Conservation (phyloP, 495 filamentous ascomycete species). For the Extremus antarcticus region DNA sequence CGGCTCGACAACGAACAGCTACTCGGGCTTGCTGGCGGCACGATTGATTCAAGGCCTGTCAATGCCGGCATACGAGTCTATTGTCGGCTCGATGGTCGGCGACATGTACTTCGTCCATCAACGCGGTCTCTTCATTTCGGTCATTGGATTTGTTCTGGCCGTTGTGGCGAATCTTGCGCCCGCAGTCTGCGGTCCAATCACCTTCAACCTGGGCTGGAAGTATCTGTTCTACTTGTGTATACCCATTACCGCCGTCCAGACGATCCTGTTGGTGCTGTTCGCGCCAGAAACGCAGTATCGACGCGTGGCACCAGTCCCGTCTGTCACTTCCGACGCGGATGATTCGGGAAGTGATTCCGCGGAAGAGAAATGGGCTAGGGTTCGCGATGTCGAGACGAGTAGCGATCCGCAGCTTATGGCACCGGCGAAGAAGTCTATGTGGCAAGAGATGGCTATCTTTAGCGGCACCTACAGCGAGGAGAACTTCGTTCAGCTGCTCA, state of each 20-base stretch:
- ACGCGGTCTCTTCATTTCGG: slow-evolving; percentile 19
- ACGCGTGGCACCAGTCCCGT: neutral
- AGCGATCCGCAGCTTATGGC: too few species aligned
- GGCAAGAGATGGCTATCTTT: neutral
- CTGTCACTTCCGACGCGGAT: neutral
- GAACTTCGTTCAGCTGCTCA: neutral
- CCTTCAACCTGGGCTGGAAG: slow-evolving; percentile 19
- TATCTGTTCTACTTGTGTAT: slow-evolving; percentile 25
- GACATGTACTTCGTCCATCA: slow-evolving; percentile 24
- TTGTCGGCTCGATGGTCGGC: slow-evolving; percentile 18
- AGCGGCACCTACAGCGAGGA: neutral
- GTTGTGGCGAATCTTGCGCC: slow-evolving; percentile 1
- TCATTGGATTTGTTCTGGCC: neutral
- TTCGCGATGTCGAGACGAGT: too few species aligned
- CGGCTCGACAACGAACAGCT: neutral
- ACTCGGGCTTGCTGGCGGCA: neutral
- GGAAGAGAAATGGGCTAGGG: too few species aligned
- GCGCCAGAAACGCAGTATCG: neutral
- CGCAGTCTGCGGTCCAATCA: slow-evolving; percentile 21
- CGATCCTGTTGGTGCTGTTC: neutral
- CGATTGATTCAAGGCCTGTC: neutral
- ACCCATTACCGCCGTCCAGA: too few species aligned
- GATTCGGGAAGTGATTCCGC: neutral
- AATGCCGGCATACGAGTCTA: slow-evolving; percentile 20
- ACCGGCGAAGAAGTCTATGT: neutral